Evolutionary conservation across 202 grass and related monocot genomes (phyloP), one percentile per base, ranked within the genome.

Genomic region (Musa balbisiana): DNA sequence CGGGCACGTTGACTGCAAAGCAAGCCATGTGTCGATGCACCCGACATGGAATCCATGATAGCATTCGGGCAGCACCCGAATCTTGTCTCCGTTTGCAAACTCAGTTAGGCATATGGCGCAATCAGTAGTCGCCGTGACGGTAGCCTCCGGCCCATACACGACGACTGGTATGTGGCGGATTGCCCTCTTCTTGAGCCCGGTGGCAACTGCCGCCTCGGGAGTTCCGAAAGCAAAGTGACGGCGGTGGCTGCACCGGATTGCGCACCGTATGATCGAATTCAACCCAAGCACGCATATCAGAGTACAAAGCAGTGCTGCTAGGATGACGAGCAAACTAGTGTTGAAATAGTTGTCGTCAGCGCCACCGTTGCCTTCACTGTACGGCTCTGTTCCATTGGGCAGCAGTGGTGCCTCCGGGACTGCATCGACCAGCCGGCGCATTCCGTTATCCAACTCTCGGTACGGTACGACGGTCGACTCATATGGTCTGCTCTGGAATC

Each of bases 81-180:
- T 74, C 74, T 82, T 87, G 16, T 98, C 86, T 52, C 94, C 90
- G 68, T 71, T 81, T n/a, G 80, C 81, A 74, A 93, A 93, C 83
- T 91, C 94, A 13, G 81, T 83, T 0, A 98, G 82, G 74, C 88
- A 98, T 79, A 93, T 97, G 23, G 88, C 71, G 24, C 94, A 98
- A 60, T 93, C 88, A 0, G 74, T 78, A 43, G 62, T 83, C 0
- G 65, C 55, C 4, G 55, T 52, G 70, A 65, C 25, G 0, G 24
- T 1, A 19, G 22, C 53, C 9, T 12, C 72, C 17, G 49, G 49
- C 3, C 85, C 71, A 62, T 91, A 98, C 50, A 86, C 86, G 74
- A 83, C 86, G 49, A 93, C 83, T 1, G 91, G 88, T 50, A 98
- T 88, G 69, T 52, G 81, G 19, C 79, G 63, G n/a, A 98, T 83